Evolutionary conservation across 495 filamentous ascomycete species (phyloP).

Genomic region (Neurospora cerealis): DNA sequence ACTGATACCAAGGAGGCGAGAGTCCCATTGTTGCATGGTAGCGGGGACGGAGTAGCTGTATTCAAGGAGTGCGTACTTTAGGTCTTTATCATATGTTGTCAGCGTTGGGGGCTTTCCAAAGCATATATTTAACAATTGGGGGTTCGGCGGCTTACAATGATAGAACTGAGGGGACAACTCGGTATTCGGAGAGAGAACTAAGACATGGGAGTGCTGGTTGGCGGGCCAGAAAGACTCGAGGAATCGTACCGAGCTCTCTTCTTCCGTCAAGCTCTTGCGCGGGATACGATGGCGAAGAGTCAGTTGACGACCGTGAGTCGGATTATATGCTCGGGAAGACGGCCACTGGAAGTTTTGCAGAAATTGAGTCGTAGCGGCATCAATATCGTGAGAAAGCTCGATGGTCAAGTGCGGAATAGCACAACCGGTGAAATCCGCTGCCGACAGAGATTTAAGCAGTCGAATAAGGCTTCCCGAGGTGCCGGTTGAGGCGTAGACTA

Average conservation of each 20-base stretch:
- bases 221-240: slow-evolving; percentile 76
- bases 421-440: slow-evolving; percentile 61
- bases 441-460: slow-evolving; percentile 59
- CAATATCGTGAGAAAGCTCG: slow-evolving; percentile 61
- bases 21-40: slow-evolving; percentile 29
- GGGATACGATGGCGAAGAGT: slow-evolving; percentile 64
- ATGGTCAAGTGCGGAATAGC: slow-evolving; percentile 61
- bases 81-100: slow-evolving; percentile 18
- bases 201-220: slow-evolving; percentile 53
- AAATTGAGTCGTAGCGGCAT: slow-evolving; percentile 48
- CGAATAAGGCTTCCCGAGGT: slow-evolving; percentile 63
- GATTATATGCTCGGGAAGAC: slow-evolving; percentile 29
- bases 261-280: slow-evolving; percentile 39
- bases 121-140: background rate
- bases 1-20: slow-evolving; percentile 59
- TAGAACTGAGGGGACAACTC: slow-evolving; percentile 68
- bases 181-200: slow-evolving; percentile 66
- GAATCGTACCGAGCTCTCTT: slow-evolving; percentile 58
- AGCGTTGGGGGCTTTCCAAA: background rate
- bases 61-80: slow-evolving; percentile 62
- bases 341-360: slow-evolving; percentile 57
- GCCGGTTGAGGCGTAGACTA: slow-evolving; percentile 60
- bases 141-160: slow-evolving; percentile 47
- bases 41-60: slow-evolving; percentile 57
- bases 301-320: slow-evolving; percentile 36